Percentiles rank a stretch among this genome's conserved stretches.
Evolutionary conservation across 306 rosid genomes (phyloP).

Genomic region (Sicyos edulis): DNA sequence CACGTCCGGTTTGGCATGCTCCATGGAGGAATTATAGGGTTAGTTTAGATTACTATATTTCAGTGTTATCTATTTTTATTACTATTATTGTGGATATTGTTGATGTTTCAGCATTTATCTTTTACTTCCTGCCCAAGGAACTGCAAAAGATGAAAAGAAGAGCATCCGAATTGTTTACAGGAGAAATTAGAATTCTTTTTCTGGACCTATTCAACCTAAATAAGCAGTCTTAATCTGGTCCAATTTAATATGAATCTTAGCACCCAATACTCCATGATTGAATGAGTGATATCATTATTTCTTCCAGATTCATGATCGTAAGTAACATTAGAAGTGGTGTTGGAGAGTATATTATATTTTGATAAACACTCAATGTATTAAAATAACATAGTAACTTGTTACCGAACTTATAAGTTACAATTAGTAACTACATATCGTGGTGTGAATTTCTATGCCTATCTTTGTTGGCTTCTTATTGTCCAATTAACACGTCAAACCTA

Average conservation of each 20-base stretch:
- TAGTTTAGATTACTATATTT: constrained; percentile 20
- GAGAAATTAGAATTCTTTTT: too few species aligned
- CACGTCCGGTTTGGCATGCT: constrained; percentile 94
- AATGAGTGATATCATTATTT: background rate
- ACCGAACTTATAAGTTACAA: background rate
- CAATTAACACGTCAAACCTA: background rate
- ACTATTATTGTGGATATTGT: background rate
- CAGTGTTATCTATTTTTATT: background rate
- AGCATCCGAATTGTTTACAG: too few species aligned
- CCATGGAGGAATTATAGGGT: constrained; percentile 98
- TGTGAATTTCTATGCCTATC: background rate
- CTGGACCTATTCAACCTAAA: too few species aligned
- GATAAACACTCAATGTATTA: background rate
- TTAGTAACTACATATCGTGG: background rate
- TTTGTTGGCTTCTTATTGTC: background rate
- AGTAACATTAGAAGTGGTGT: background rate
- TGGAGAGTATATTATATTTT: background rate
- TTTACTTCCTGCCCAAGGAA: too few species aligned
- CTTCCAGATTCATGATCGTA: background rate
- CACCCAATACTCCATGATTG: background rate
- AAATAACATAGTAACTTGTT: background rate
- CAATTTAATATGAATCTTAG: background rate
- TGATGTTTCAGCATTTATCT: background rate
- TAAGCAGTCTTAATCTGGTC: background rate
- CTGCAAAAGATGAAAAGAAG: too few species aligned